These are phyloP conservation scores for Xylariomycetidae sp. DNA, from an alignment of 2,329 filamentous ascomycete species.

Conservation along the genomic window DNA sequence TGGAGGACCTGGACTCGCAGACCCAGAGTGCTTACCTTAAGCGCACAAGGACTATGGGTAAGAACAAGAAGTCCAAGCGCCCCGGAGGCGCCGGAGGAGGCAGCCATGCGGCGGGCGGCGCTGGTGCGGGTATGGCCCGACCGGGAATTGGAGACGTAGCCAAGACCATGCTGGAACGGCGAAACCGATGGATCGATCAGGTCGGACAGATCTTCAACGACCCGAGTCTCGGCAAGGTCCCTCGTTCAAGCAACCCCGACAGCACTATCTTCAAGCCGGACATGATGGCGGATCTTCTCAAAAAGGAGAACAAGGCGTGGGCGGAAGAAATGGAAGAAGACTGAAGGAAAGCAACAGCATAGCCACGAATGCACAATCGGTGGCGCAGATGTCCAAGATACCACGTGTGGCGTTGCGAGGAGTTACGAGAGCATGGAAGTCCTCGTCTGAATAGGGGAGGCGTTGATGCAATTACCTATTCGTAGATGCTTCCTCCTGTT, in stretches of 20 bases:
- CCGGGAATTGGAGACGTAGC: constrained; percentile 86
- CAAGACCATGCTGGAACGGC: constrained; percentile 85
- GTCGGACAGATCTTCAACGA: constrained; percentile 89
- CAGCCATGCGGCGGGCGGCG: constrained; percentile 54
- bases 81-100: constrained; percentile 70
- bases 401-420: no score
- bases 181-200: constrained; percentile 81
- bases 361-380: no score
- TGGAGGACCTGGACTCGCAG: constrained; percentile 91
- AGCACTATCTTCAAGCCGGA: constrained; percentile 68
- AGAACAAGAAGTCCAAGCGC: constrained; percentile 85
- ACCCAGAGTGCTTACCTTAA: constrained; percentile 95
- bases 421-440: no score
- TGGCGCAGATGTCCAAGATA: no score
- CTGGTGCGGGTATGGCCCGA: constrained; percentile 57
- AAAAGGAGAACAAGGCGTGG: constrained; percentile 73
- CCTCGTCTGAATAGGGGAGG: no score
- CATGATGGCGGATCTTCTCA: constrained; percentile 67
- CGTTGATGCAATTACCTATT: no score
- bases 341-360: constrained; percentile 14
- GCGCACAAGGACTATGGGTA: constrained; percentile 87
- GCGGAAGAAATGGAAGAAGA: constrained; percentile 72
- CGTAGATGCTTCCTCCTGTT: no score
- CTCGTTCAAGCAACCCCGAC: constrained; percentile 55
- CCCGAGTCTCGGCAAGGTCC: constrained; percentile 68